Percentiles rank a stretch among this genome's conserved stretches.
Conservation (phyloP, 768 basidiomycete genomes). For the Lactarius quietus region DNA sequence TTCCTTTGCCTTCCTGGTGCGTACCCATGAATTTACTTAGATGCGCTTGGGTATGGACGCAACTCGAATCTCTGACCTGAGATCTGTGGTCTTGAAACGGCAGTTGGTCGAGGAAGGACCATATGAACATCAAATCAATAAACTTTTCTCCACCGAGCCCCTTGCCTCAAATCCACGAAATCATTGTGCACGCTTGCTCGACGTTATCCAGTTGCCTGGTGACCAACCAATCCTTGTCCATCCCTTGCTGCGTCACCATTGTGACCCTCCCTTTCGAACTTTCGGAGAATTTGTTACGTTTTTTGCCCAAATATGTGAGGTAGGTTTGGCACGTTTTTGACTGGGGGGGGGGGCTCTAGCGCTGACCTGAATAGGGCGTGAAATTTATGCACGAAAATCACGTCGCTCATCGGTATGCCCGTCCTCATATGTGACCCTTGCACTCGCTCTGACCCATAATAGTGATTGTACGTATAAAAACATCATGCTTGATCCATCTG, state of each 20-base stretch:
- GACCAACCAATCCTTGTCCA: conserved; percentile 26
- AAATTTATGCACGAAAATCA: conserved; percentile 26
- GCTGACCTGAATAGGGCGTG: conserved; percentile 22
- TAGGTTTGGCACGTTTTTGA: background rate
- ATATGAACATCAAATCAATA: background rate
- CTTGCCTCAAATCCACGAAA: background rate
- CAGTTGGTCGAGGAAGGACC: background rate
- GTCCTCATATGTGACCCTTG: background rate
- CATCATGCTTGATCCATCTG: conserved; percentile 32
- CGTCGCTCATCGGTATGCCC: conserved; percentile 33
- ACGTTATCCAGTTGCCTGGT: background rate
- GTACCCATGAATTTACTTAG: background rate
- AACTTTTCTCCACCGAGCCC: background rate
- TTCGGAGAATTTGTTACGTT: conserved; percentile 30
- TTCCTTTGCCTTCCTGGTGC: background rate
- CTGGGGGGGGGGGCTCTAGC: too few relatives aligned
- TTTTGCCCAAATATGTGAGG: conserved; percentile 27
- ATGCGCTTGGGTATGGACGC: background rate
- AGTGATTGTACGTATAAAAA: conserved; percentile 1
- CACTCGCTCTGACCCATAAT: background rate
- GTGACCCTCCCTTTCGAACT: conserved; percentile 28
- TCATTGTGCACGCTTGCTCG: background rate
- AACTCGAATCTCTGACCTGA: background rate
- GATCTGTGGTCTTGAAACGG: background rate
- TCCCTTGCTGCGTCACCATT: conserved; percentile 28